Percentiles rank a stretch among this genome's conserved stretches.
These are phyloP conservation scores for Hysterium pulicare DNA, from an alignment of 2,329 filamentous ascomycete genomes.

Conservation along the genomic window DNA sequence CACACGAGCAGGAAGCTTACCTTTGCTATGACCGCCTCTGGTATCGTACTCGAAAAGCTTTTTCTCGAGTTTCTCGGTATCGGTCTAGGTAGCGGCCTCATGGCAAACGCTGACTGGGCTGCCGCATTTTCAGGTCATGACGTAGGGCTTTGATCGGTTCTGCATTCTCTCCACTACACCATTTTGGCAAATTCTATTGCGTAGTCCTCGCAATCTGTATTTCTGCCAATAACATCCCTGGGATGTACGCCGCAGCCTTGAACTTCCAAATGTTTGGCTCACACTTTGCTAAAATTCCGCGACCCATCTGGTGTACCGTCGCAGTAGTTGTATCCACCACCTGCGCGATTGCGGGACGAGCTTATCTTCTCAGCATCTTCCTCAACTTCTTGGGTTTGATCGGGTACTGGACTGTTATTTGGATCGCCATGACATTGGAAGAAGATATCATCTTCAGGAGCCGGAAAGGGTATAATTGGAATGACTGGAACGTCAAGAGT, in stretches of 20 bases:
- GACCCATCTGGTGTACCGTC: slow-evolving; percentile 59
- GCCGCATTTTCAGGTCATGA: slow-evolving; percentile 54
- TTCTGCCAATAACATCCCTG: slow-evolving; percentile 60
- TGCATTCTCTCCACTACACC: slow-evolving; percentile 53
- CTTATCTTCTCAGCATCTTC: slow-evolving; percentile 58
- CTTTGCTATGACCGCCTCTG: slow-evolving; percentile 53
- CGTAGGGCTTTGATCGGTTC: slow-evolving; percentile 59
- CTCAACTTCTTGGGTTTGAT: slow-evolving; percentile 43
- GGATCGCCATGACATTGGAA: slow-evolving; percentile 20
- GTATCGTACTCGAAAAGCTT: slow-evolving; percentile 54
- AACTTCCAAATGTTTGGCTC: slow-evolving; percentile 61
- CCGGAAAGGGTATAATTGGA: slow-evolving; percentile 16
- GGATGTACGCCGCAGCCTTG: slow-evolving; percentile 56
- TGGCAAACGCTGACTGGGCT: slow-evolving; percentile 50
- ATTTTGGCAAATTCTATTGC: slow-evolving; percentile 61
- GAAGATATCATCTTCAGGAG: slow-evolving; percentile 23
- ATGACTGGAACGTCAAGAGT: slow-evolving; percentile 19
- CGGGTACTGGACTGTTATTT: slow-evolving; percentile 25
- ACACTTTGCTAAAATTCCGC: slow-evolving; percentile 53
- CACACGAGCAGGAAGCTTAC: slow-evolving; percentile 48
- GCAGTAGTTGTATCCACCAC: slow-evolving; percentile 58
- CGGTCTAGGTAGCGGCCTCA: slow-evolving; percentile 58
- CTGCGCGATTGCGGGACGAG: slow-evolving; percentile 58
- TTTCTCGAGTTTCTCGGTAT: slow-evolving; percentile 60
- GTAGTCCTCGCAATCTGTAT: slow-evolving; percentile 59